Evolutionary conservation across 495 filamentous ascomycete species (phyloP).

Genomic region (Chaetomium fimeti): DNA sequence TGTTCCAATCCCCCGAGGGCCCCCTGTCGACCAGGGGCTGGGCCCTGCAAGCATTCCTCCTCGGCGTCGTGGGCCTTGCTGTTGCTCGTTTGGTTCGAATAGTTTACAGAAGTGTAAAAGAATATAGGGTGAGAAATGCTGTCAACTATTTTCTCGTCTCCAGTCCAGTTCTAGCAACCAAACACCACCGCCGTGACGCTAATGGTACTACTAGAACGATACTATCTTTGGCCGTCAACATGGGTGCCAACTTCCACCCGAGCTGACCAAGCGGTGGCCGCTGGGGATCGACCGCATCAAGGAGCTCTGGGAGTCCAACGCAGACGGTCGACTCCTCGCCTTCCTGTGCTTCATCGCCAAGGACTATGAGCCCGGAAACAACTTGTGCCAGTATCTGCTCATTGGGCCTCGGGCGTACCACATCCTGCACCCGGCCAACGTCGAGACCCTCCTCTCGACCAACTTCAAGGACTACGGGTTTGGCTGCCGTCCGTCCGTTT

Average conservation of each 20-base stretch:
- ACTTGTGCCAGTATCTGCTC: slow-evolving; percentile 34
- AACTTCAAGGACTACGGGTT: slow-evolving; percentile 43
- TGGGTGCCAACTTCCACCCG: slow-evolving; percentile 37
- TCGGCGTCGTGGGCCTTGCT: neutral
- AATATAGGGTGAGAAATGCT: neutral
- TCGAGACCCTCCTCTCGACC: slow-evolving; percentile 42
- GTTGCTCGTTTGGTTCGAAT: neutral
- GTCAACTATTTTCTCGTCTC: neutral
- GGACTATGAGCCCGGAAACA: slow-evolving; percentile 39
- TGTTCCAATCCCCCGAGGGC: too few relatives aligned
- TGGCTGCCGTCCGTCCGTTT: slow-evolving; percentile 35
- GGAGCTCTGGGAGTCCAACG: slow-evolving; percentile 38
- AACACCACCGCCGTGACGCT: neutral
- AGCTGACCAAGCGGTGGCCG: slow-evolving; percentile 40
- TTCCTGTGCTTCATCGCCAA: slow-evolving; percentile 38
- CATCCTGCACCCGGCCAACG: slow-evolving; percentile 38
- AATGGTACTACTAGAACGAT: neutral
- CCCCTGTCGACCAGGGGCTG: neutral
- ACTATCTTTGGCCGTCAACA: slow-evolving; percentile 7
- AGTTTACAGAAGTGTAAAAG: neutral
- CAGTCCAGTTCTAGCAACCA: neutral
- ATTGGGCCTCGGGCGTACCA: slow-evolving; percentile 37
- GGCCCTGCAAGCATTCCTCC: neutral
- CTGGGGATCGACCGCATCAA: slow-evolving; percentile 44
- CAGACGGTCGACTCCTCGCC: slow-evolving; percentile 38